phyloP scores from a whole-genome alignment of 1,284 basidiomycete species.

The Ceratobasidium theobromae region DNA sequence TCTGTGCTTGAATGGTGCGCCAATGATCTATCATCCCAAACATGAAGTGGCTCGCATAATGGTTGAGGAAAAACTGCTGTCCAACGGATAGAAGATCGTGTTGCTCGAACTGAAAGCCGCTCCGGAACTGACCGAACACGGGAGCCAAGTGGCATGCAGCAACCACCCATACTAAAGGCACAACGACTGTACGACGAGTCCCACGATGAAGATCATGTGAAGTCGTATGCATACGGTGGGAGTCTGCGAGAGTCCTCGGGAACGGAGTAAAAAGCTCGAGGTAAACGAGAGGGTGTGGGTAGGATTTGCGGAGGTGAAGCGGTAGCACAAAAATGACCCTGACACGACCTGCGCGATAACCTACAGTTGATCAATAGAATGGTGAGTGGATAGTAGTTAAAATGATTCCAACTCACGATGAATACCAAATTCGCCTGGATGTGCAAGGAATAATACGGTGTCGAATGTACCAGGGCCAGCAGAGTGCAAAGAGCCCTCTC shows the following conservation, averaged over 20 bases:
- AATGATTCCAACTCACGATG: not conserved
- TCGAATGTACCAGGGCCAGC: not conserved
- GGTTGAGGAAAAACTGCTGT: not conserved
- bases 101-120: not conserved
- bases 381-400: not conserved
- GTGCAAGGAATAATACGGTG: not conserved
- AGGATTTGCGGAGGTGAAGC: not conserved
- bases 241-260: not conserved
- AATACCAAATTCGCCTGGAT: not conserved
- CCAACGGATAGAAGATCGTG: not conserved
- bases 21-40: not conserved
- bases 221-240: not conserved
- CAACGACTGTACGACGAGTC: not conserved
- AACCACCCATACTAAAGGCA: not conserved
- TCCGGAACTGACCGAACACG: not conserved
- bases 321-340: not conserved
- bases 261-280: not conserved
- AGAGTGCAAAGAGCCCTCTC: not conserved
- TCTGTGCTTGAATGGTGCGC: too few species aligned
- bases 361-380: not conserved
- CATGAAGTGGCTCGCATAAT: constrained; percentile 3
- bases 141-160: not conserved
- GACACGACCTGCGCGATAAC: constrained; percentile 1
- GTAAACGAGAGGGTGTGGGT: not conserved
- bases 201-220: not conserved